Evolutionary conservation across 768 basidiomycete species (phyloP).

Genomic region (Kwoniella bestiolae): DNA sequence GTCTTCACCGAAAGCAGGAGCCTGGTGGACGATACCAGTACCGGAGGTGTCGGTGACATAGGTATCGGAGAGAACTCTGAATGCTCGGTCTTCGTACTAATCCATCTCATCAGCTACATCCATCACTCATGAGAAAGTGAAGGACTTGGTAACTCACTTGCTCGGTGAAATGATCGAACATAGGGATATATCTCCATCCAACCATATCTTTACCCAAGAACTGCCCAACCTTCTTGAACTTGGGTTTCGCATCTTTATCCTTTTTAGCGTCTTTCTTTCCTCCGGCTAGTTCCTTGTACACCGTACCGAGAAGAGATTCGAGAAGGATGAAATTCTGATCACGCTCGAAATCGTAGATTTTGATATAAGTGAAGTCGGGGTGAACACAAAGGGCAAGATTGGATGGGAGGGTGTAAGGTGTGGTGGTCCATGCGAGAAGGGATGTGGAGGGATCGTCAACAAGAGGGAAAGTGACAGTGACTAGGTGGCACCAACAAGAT

Average conservation of each 20-base stretch:
- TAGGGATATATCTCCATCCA: constrained; percentile 90
- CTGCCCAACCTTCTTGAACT: constrained; percentile 84
- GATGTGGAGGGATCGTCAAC: constrained; percentile 90
- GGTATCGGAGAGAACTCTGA: constrained; percentile 82
- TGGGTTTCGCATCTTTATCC: constrained; percentile 55
- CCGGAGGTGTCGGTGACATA: constrained; percentile 93
- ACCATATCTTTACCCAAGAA: constrained; percentile 93
- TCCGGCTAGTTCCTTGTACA: constrained; percentile 71
- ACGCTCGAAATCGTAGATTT: constrained; percentile 87
- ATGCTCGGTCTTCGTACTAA: constrained; percentile 90
- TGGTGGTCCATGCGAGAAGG: constrained; percentile 96
- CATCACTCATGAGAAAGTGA: not conserved
- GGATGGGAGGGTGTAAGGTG: constrained; percentile 96
- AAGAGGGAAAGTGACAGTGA: constrained; percentile 89
- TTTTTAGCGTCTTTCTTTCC: constrained; percentile 78
- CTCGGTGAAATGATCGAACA: constrained; percentile 96
- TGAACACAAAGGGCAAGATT: constrained; percentile 95
- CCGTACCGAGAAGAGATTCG: constrained; percentile 78
- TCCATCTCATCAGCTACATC: not conserved
- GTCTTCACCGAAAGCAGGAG: constrained; percentile 97
- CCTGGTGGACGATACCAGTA: constrained; percentile 98
- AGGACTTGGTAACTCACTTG: constrained; percentile 63
- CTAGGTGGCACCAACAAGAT: constrained; percentile 57
- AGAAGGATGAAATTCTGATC: constrained; percentile 89
- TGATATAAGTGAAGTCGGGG: constrained; percentile 93